Evolutionary conservation across 2,329 filamentous ascomycete genomes (phyloP), one percentile per base, ranked within the genome.

Genomic region (Colletotrichum abscissum): DNA sequence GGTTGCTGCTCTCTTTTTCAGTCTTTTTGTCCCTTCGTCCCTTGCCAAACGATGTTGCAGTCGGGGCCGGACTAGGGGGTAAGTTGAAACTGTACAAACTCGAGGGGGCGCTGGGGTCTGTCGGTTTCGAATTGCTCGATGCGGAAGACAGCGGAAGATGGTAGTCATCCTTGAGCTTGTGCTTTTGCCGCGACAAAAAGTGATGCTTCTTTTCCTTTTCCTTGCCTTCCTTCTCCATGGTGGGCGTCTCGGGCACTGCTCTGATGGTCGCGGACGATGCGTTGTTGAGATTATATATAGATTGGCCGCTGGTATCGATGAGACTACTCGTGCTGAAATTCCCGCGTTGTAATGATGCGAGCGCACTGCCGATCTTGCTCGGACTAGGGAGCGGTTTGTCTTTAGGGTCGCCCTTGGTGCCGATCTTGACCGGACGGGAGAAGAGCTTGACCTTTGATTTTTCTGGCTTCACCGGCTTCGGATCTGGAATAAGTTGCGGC

Each of bases 21-120:
- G 94, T 92, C 81, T 92, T 93, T 86, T 96, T 97, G 79, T 98
- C 95, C 72, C 93, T 96, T 79, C 97, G 93, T 3, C 92, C 93
- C 83, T 97, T 97, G 49, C 92, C 88, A 80, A 98, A 97, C 38
- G 89, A 86, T 30, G 87, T 88, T 65, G 87, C 88, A 63, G 87
- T 88, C 16, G 92, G 90, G 0, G 89, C 92, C 1, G 94, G 93
- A 73, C 92, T 95, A 8, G 92, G 88, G 1, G 93, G 93, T 1
- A 94, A 82, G 70, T 91, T 93, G 82, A 96, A 95, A 74, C 91
- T 95, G 84, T 96, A 96, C 5, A 96, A 82, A 67, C 93, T 94
- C 76, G 90, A 92, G 0, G 94, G 93, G 3, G 93, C 93, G 78
- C 86, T 92, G 0, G 93, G 93, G 77, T 95, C 93, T 6, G 92